phyloP scores from a whole-genome alignment of 1,139 yeast species.

The Magnusiomyces tetraspermus region DNA sequence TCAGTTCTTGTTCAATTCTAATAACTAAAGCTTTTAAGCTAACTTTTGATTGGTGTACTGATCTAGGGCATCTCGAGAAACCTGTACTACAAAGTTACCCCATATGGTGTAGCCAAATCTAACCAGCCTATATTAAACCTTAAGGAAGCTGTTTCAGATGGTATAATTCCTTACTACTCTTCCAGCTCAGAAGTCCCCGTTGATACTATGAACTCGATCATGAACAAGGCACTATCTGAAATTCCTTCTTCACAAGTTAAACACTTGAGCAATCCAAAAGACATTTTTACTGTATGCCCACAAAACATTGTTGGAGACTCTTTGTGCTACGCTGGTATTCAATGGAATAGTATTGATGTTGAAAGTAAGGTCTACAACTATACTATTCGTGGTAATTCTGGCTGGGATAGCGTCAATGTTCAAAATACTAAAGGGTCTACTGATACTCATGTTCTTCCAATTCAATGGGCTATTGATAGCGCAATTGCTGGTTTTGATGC shows the following conservation, averaged over 20 bases:
- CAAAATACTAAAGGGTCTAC: conserved; percentile 22
- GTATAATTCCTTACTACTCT: conserved; percentile 27
- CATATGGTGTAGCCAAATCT: conserved; percentile 30
- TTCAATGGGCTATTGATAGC: conserved; percentile 33
- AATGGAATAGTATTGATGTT: conserved; percentile 27
- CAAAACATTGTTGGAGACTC: conserved; percentile 30
- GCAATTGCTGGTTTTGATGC: conserved; percentile 27
- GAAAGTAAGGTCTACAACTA: conserved; percentile 26
- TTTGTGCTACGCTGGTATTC: conserved; percentile 30
- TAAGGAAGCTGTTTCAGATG: conserved; percentile 21
- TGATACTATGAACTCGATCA: conserved; percentile 25
- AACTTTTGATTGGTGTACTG: no score
- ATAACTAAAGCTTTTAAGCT: no score
- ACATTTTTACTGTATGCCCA: conserved; percentile 25
- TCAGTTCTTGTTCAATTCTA: no score
- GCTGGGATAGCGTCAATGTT: conserved; percentile 24
- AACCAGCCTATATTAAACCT: conserved; percentile 20
- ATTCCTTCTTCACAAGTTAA: conserved; percentile 25
- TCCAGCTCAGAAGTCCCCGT: conserved; percentile 17
- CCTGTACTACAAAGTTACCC: no score
- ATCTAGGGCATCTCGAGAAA: no score
- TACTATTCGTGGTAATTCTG: conserved; percentile 32
- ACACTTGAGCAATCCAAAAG: conserved; percentile 21
- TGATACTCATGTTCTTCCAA: conserved; percentile 28
- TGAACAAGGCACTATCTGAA: conserved; percentile 25